These are phyloP conservation scores for Mortierella sp. DNA, from an alignment of 371 early-diverging fungal species.

Conservation along the genomic window DNA sequence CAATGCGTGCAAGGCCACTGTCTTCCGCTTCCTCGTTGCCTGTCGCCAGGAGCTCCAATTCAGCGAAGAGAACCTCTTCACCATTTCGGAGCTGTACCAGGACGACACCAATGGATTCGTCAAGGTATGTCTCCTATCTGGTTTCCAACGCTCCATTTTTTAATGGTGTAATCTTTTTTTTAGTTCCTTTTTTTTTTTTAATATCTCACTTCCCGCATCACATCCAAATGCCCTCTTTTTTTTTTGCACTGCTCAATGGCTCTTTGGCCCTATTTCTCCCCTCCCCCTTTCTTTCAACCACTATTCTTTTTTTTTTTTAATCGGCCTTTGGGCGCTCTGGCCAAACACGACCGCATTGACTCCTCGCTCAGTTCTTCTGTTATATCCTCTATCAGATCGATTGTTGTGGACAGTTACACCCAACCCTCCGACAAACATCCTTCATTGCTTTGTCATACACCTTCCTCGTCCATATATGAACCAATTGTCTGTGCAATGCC, in stretches of 20 bases:
- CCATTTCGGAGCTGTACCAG: slow-evolving; percentile 89
- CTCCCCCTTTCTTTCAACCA: neutral
- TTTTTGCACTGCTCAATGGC: neutral
- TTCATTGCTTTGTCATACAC: slow-evolving; percentile 1
- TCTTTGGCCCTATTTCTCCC: neutral
- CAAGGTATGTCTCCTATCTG: slow-evolving; percentile 76
- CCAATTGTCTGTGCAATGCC: slow-evolving; percentile 11
- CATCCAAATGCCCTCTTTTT: slow-evolving; percentile 13
- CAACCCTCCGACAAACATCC: neutral
- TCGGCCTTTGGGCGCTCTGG: slow-evolving; percentile 7
- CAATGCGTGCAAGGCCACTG: slow-evolving; percentile 87
- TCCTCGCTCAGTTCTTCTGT: neutral
- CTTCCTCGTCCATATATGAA: neutral
- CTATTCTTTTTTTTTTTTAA: slow-evolving; percentile 6
- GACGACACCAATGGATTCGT: slow-evolving; percentile 97
- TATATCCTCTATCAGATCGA: neutral
- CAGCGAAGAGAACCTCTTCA: slow-evolving; percentile 85
- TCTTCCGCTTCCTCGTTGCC: slow-evolving; percentile 84
- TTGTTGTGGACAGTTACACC: neutral
- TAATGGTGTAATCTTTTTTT: slow-evolving; percentile 2
- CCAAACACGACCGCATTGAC: neutral
- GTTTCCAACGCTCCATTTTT: neutral
- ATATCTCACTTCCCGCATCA: slow-evolving; percentile 5
- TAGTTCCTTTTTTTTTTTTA: neutral
- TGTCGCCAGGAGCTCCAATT: slow-evolving; percentile 78